These are phyloP conservation scores for Salix arbutifolia DNA, from an alignment of 345 rosid genomes.

Conservation along the genomic window DNA sequence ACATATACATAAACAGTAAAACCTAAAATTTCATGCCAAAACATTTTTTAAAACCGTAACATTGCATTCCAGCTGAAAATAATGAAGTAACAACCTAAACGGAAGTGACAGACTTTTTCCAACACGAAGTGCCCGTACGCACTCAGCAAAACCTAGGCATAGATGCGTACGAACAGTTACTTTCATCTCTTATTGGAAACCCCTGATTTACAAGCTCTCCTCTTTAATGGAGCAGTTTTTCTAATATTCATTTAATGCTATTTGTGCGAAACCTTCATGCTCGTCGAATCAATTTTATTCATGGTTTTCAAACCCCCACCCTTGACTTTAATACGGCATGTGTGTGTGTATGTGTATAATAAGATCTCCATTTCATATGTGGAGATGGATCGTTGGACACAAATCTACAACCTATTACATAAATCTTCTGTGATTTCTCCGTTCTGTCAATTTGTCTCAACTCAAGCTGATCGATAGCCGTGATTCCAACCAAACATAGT, in stretches of 20 bases:
- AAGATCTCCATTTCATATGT: not conserved
- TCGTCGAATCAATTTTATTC: not conserved
- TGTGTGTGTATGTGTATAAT: not conserved
- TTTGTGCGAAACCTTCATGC: too few relatives aligned
- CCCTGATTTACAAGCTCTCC: not conserved
- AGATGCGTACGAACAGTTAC: not conserved
- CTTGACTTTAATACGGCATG: not conserved
- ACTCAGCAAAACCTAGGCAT: not conserved
- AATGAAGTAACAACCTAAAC: too few relatives aligned
- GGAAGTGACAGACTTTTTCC: too few relatives aligned
- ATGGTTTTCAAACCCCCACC: not conserved
- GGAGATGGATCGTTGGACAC: too few relatives aligned
- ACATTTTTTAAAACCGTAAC: fast-evolving
- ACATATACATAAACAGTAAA: too few relatives aligned
- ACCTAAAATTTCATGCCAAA: too few relatives aligned
- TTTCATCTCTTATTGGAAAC: not conserved
- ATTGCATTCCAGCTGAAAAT: too few relatives aligned
- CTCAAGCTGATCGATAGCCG: not conserved
- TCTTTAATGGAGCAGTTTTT: not conserved
- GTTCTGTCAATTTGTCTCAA: not conserved
- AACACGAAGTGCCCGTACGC: too few relatives aligned
- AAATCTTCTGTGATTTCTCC: not conserved
- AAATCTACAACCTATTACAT: too few relatives aligned
- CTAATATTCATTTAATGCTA: too few relatives aligned
- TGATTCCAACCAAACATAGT: not conserved